Conservation (phyloP, 768 basidiomycete species). For the Gymnopilus junonius region DNA sequence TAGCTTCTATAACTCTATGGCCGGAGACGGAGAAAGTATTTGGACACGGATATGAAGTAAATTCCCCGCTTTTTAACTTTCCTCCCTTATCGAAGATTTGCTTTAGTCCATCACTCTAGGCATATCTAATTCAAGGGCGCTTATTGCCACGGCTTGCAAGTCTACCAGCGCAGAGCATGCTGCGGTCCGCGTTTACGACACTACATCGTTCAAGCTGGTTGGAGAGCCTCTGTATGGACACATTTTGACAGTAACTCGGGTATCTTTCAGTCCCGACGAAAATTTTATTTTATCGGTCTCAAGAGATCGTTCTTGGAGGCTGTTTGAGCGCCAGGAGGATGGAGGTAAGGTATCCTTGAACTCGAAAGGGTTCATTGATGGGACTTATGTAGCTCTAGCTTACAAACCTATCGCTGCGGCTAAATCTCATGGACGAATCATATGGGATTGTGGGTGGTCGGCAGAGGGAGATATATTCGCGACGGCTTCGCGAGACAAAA, state of each 20-base stretch:
- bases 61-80: neutral
- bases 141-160: slow-evolving; percentile 91
- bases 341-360: slow-evolving; percentile 37
- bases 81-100: neutral
- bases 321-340: slow-evolving; percentile 59
- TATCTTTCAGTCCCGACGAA: slow-evolving; percentile 90
- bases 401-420: slow-evolving; percentile 69
- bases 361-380: too few relatives aligned
- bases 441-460: slow-evolving; percentile 96
- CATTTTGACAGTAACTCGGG: slow-evolving; percentile 84
- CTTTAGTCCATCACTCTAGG: slow-evolving; percentile 81
- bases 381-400: slow-evolving; percentile 36
- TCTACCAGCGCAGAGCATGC: slow-evolving; percentile 90
- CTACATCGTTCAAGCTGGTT: slow-evolving; percentile 68
- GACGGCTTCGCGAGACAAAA: slow-evolving; percentile 95
- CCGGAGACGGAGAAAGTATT: slow-evolving; percentile 97
- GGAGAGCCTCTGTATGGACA: slow-evolving; percentile 84
- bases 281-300: slow-evolving; percentile 81
- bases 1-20: slow-evolving; percentile 89
- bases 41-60: slow-evolving; percentile 97
- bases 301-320: slow-evolving; percentile 89
- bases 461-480: slow-evolving; percentile 79
- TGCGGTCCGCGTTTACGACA: slow-evolving; percentile 81
- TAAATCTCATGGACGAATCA: slow-evolving; percentile 89
- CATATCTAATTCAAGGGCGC: slow-evolving; percentile 65